Conservation (phyloP, 192 early-diverging fungal species). For the Haplosporangium gracile region DNA sequence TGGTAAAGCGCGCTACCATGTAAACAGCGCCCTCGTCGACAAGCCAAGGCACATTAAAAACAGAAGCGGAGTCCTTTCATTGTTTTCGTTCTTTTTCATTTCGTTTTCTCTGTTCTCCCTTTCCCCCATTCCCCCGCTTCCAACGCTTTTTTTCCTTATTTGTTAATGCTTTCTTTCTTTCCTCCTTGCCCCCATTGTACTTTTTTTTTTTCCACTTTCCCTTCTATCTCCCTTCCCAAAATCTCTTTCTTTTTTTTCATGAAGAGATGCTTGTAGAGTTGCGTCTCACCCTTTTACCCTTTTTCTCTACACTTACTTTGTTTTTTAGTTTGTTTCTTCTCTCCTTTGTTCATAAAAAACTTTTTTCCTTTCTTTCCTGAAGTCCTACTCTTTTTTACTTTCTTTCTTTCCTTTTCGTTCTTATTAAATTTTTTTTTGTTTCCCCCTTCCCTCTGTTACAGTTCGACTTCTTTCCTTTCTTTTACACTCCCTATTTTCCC, state of each 20-base stretch:
- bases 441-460: background rate
- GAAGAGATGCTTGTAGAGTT: slow-evolving; percentile 36
- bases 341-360: slow-evolving; percentile 30
- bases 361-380: background rate
- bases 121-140: slow-evolving; percentile 34
- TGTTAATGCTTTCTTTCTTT: slow-evolving; percentile 16
- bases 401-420: background rate
- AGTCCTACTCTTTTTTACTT: slow-evolving; percentile 9
- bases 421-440: slow-evolving; percentile 12
- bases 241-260: slow-evolving; percentile 9
- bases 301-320: slow-evolving; percentile 8
- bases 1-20: slow-evolving; percentile 68
- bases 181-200: slow-evolving; percentile 12
- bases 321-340: slow-evolving; percentile 9
- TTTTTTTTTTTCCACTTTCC: slow-evolving; percentile 17
- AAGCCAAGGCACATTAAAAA: slow-evolving; percentile 5
- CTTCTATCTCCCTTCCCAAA: background rate
- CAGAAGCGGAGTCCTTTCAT: background rate
- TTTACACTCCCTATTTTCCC: background rate
- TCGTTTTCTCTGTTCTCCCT: slow-evolving; percentile 16
- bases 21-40: slow-evolving; percentile 16
- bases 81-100: background rate
- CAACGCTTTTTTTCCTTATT: slow-evolving; percentile 8
- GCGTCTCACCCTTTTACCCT: slow-evolving; percentile 50
- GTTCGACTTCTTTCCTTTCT: slow-evolving; percentile 6